Evolutionary conservation across 1,284 basidiomycete genomes (phyloP), one percentile per base, ranked within the genome.

Genomic region (Prillingera fragicola): DNA sequence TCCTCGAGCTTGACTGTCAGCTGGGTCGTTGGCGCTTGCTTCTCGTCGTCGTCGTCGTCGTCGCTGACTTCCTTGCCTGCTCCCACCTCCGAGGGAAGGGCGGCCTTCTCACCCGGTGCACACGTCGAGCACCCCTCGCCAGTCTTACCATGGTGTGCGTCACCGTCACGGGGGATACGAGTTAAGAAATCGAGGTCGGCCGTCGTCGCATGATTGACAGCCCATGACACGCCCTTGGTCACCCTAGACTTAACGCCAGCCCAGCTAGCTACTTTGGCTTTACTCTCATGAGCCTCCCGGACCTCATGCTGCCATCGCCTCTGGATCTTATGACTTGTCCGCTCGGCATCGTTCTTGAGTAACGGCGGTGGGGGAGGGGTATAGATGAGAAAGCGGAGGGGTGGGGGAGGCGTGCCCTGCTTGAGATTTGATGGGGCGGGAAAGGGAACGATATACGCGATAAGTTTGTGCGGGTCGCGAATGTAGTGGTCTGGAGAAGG

Each of bases 291-390:
- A 13, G 52, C 52, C 9, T 43, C 49, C 12, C 46, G 45, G 33
- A 54, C 45, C 31, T 54, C 52, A n/a, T 45, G 38, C 35, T 54
- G 45, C 52, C 52, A 54, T 34, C 45, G 51, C 24, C 49, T 38
- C 43, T 54, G 52, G 12, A 51, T 38, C 36, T 47, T 47, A 14
- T 41, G 26, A 23, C 33, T 15, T 13, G 36, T n/a, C 14, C 41
- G 28, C 34, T 51, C 33, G 29, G n/a, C 48, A 14, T 37, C 35
- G 9, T 38, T 31, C 38, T 45, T 45, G 28, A 54, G 39, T 6
- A 55, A 43, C 18, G 53, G 53, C 4, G 53, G 53, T 8, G 53
- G 53, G 0, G 53, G 49, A 8, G 53, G 53, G 0, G 53, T 55
- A 43, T 55, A 55, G 12, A 52, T 33, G 12, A 55, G 31, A 19